Base-by-base conservation (phyloP, 148 eudicot species). In the Diospyros kaki region DNA sequence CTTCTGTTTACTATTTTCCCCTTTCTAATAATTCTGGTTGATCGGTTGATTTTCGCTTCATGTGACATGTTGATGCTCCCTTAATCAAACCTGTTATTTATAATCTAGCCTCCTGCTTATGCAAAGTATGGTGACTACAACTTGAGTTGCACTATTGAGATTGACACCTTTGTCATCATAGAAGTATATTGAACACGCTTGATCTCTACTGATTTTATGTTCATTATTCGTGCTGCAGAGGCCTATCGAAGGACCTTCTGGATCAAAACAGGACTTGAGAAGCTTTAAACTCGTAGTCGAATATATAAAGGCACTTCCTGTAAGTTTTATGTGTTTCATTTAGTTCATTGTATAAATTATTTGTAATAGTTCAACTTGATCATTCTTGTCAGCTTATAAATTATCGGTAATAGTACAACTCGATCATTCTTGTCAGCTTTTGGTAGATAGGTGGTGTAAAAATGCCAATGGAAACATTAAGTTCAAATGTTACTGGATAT, bases 301-400 rank as follows among this genome's bases (percentile, higher is more conserved):
- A 76, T 94, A 90, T 73, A 88, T 94, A 48, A 94, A 94, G 84
- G 98, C 97, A 70, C 84, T 92, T 76, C 98, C 98, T 8, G 98
- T 94, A 83, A 86, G 95, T 87, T 60, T 41, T 50, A 6, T 52
- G 11, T 6, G 50, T 14, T 58, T 4, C 67, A 18, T 59, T 4
- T 72, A 53, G 66, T 55, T 52, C 50, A 28, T 58, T 46, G 56
- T 66, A 45, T 56, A 13, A 18, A 43, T 28, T 40, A 3, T 3
- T 8, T 3, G 9, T 64, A 64, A 28, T 28, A 28, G 28, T 28
- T 28, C 28, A 28, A 28, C 28, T 28, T 28, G 28, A 28, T 28
- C 28, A 28, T 28, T 28, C 28, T 28, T 28, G 28, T 28, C 28
- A 28, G 28, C 28, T 28, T 28, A 28, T 28, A 28, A 28, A 28